Evolutionary conservation across 495 filamentous ascomycete species (phyloP).

Genomic region (Neurospora tetrasperma): DNA sequence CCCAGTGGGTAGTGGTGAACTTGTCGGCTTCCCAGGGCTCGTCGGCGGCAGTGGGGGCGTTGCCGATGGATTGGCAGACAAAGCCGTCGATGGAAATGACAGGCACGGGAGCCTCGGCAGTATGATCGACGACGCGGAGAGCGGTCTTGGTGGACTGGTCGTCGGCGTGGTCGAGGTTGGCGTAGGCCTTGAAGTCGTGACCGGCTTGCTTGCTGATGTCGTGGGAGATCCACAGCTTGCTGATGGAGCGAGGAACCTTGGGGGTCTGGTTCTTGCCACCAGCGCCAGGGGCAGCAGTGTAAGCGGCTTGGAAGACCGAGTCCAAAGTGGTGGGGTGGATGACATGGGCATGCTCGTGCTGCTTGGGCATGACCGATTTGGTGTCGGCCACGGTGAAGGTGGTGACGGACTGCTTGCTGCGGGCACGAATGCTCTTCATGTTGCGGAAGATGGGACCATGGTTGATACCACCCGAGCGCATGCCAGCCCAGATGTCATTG

Average conservation of each 20-base stretch:
- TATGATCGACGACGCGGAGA: slow-evolving; percentile 10
- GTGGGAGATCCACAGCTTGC: slow-evolving; percentile 17
- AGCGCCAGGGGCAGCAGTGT: slow-evolving; percentile 15
- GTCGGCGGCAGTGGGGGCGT: neutral
- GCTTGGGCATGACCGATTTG: slow-evolving; percentile 29
- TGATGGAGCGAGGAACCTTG: slow-evolving; percentile 17
- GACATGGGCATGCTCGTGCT: slow-evolving; percentile 31
- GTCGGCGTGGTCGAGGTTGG: slow-evolving; percentile 10
- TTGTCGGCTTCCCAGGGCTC: slow-evolving; percentile 14
- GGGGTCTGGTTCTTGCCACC: slow-evolving; percentile 4
- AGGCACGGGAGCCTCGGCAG: neutral
- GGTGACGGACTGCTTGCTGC: slow-evolving; percentile 14
- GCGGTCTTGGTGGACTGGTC: slow-evolving; percentile 12
- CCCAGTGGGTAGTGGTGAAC: slow-evolving; percentile 16
- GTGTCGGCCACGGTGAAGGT: slow-evolving; percentile 30
- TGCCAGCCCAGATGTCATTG: slow-evolving; percentile 18
- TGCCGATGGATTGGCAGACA: slow-evolving; percentile 20
- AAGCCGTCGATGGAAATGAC: slow-evolving; percentile 17
- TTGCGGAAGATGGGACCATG: slow-evolving; percentile 30
- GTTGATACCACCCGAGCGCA: slow-evolving; percentile 23
- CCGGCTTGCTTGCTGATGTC: slow-evolving; percentile 6
- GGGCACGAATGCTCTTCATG: slow-evolving; percentile 19
- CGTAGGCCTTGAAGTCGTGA: slow-evolving; percentile 16
- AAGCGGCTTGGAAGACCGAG: slow-evolving; percentile 28
- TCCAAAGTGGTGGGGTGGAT: slow-evolving; percentile 42